phyloP scores from a whole-genome alignment of 768 basidiomycete species.

The Lepiota venenata region DNA sequence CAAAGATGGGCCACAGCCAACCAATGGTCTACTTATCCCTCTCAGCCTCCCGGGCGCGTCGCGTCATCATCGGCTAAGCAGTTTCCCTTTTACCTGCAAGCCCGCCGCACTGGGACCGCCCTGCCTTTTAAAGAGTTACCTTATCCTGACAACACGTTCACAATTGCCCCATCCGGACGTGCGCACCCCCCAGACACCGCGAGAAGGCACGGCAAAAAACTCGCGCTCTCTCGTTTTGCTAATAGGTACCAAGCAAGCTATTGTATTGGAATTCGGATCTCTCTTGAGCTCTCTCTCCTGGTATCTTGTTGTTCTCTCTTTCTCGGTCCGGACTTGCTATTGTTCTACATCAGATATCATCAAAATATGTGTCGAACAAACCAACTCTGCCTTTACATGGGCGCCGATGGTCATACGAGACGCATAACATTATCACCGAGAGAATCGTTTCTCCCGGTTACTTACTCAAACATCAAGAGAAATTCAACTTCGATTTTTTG shows the following conservation, averaged over 20 bases:
- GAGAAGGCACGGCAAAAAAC: slow-evolving; percentile 3
- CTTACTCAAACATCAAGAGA: background rate
- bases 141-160: slow-evolving; percentile 6
- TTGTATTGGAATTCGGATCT: too few species aligned
- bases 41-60: background rate
- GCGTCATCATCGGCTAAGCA: background rate
- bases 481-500: background rate
- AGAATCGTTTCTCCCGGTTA: background rate
- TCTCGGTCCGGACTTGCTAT: background rate
- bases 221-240: background rate
- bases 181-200: background rate
- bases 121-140: background rate
- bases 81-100: background rate
- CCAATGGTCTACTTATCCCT: background rate
- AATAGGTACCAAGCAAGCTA: background rate
- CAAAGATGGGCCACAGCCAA: background rate
- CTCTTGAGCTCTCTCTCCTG: too few species aligned
- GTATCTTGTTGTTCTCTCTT: too few species aligned
- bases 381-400: too few species aligned
- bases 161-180: background rate
- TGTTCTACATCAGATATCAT: background rate
- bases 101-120: slow-evolving; percentile 1
- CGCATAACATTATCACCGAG: too few species aligned
- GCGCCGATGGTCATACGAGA: too few species aligned
- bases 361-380: background rate